Evolutionary conservation across 2,329 filamentous ascomycete species (phyloP).

Genomic region (Calonectria hongkongensis): DNA sequence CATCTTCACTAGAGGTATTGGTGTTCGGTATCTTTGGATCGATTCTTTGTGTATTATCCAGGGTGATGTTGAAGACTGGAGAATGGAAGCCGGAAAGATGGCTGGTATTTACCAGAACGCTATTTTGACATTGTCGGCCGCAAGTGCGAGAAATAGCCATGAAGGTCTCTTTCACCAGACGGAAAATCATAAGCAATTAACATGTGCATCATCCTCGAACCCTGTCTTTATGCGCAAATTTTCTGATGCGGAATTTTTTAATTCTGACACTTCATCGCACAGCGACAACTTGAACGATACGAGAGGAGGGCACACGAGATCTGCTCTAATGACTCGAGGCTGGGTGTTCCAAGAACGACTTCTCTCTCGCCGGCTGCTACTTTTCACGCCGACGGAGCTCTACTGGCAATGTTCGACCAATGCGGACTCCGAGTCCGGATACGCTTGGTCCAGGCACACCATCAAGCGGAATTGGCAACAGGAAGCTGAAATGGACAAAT

Average conservation of each 20-base stretch:
- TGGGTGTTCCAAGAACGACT: constrained; percentile 13
- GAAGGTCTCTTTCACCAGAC: background rate
- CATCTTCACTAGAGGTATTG: background rate
- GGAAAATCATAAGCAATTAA: background rate
- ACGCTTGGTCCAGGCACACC: background rate
- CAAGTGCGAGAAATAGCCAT: background rate
- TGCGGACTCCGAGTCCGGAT: background rate
- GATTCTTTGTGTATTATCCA: constrained; percentile 1
- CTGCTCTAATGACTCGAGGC: background rate
- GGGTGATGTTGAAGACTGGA: background rate
- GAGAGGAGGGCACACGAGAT: background rate
- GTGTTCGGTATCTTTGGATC: background rate
- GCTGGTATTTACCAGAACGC: background rate
- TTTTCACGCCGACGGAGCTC: background rate
- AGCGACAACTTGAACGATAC: background rate
- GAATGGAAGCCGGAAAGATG: background rate
- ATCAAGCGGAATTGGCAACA: background rate
- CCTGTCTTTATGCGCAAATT: background rate
- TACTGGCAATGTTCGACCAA: background rate
- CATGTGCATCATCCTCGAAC: too few relatives aligned
- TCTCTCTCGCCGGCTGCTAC: background rate
- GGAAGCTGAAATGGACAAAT: background rate
- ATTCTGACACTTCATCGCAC: background rate
- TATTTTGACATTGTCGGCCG: background rate
- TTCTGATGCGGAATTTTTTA: background rate